phyloP scores from a whole-genome alignment of 129 eudicot genomes.

The Rutidosis leptorrhynchoides region DNA sequence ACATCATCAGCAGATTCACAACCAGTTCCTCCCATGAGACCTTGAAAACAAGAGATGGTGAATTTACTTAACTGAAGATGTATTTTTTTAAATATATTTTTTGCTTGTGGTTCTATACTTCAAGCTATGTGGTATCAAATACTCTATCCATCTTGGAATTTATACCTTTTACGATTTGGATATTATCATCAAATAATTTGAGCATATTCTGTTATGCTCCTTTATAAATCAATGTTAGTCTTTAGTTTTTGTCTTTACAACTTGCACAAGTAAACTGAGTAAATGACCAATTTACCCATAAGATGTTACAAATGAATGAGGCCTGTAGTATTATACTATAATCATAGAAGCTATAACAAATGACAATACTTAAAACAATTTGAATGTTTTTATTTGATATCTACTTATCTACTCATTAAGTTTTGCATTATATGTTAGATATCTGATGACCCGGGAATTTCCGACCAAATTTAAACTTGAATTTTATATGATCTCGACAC shows the following conservation, averaged over 20 bases:
- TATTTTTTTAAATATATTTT: conserved; percentile 14
- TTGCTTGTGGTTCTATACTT: conserved; percentile 32
- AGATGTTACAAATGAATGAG: not conserved
- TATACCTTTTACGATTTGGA: conserved; percentile 22
- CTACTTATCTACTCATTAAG: no score
- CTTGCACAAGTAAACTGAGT: conserved; percentile 20
- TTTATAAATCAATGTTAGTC: conserved; percentile 7
- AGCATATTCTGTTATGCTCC: conserved; percentile 40
- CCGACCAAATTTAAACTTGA: no score
- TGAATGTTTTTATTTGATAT: no score
- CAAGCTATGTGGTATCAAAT: conserved; percentile 22
- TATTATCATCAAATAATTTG: conserved; percentile 10
- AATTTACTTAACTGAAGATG: conserved; percentile 11
- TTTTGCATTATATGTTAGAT: no score
- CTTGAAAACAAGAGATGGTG: conserved; percentile 1
- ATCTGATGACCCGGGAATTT: no score
- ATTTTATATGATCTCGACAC: no score
- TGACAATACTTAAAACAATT: not conserved
- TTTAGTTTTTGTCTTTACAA: conserved; percentile 17
- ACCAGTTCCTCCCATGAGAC: conserved; percentile 32
- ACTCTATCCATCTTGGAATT: conserved; percentile 18
- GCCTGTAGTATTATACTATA: not conserved
- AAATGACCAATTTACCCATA: conserved; percentile 29
- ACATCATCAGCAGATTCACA: conserved; percentile 26
- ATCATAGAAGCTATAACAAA: conserved; percentile 2